phyloP scores from a whole-genome alignment of 768 basidiomycete species.

The Collybia sp. region DNA sequence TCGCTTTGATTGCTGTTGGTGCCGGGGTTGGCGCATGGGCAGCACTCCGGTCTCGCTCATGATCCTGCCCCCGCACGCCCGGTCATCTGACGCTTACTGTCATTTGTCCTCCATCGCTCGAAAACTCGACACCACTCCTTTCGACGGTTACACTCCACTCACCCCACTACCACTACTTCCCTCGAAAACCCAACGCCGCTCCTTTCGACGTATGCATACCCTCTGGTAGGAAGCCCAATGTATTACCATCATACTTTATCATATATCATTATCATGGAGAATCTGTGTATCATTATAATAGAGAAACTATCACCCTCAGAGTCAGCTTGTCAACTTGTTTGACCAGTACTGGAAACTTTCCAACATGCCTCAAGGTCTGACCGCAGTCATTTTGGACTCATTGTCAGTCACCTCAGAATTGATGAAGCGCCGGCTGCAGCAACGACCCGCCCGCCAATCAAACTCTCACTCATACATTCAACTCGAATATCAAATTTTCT shows the following conservation, averaged over 20 bases:
- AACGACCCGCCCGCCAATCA: too few relatives aligned
- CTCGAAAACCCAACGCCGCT: background rate
- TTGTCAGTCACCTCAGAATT: too few relatives aligned
- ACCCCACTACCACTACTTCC: background rate
- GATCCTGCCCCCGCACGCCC: constrained; percentile 3
- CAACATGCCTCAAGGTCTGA: too few relatives aligned
- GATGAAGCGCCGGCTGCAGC: too few relatives aligned
- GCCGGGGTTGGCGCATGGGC: constrained; percentile 29
- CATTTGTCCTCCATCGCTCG: too few relatives aligned
- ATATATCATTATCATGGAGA: background rate
- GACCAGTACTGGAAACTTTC: too few relatives aligned
- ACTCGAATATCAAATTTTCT: too few relatives aligned
- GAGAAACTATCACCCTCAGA: too few relatives aligned
- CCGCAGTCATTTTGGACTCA: too few relatives aligned
- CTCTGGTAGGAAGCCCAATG: constrained; percentile 6
- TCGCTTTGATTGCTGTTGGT: constrained; percentile 31
- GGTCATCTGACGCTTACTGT: background rate
- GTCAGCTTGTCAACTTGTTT: too few relatives aligned
- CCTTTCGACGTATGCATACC: background rate
- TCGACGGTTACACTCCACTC: background rate
- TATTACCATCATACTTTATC: constrained; percentile 7
- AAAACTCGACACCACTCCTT: background rate
- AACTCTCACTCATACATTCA: too few relatives aligned
- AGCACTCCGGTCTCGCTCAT: constrained; percentile 11
- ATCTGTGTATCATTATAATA: constrained; percentile 1